phyloP scores from a whole-genome alignment of 495 filamentous ascomycete species.

The Cercophora sp. region DNA sequence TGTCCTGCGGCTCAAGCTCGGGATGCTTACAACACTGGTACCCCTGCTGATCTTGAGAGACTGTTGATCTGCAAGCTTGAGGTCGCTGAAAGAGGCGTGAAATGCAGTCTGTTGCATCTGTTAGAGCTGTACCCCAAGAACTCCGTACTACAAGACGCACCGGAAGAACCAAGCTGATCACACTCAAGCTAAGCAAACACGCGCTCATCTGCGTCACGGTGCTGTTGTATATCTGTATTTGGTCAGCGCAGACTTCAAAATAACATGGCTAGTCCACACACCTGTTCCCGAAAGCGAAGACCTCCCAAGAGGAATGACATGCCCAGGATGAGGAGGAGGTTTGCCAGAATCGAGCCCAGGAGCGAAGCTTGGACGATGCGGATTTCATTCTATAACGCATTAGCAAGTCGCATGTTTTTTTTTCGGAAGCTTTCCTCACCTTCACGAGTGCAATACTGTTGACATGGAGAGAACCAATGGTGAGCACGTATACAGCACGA shows the following conservation, averaged over 20 bases:
- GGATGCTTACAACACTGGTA: constrained; percentile 69
- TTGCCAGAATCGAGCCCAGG: constrained; percentile 82
- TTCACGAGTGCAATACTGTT: constrained; percentile 63
- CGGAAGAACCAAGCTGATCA: constrained; percentile 77
- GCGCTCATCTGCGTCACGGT: constrained; percentile 95
- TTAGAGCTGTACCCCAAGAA: not conserved
- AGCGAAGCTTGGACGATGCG: constrained; percentile 85
- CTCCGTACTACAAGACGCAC: constrained; percentile 32
- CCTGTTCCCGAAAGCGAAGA: constrained; percentile 82
- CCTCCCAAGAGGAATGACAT: constrained; percentile 88
- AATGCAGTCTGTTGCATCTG: constrained; percentile 63
- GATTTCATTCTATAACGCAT: constrained; percentile 64
- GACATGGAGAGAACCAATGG: constrained; percentile 10
- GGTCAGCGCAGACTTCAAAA: constrained; percentile 18
- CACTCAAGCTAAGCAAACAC: constrained; percentile 82
- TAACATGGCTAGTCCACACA: constrained; percentile 17
- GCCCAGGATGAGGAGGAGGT: constrained; percentile 81
- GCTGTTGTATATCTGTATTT: constrained; percentile 78
- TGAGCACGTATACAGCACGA: constrained; percentile 9
- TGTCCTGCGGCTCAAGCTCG: no score
- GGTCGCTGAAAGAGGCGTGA: constrained; percentile 75
- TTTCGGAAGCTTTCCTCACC: constrained; percentile 31
- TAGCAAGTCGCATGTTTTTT: constrained; percentile 27
- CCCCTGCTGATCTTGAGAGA: constrained; percentile 84
- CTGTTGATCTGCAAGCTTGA: constrained; percentile 56